Percentiles rank a stretch among this genome's conserved stretches.
Conservation (phyloP, 2,329 filamentous ascomycete genomes). For the Calonectria ilicicola region DNA sequence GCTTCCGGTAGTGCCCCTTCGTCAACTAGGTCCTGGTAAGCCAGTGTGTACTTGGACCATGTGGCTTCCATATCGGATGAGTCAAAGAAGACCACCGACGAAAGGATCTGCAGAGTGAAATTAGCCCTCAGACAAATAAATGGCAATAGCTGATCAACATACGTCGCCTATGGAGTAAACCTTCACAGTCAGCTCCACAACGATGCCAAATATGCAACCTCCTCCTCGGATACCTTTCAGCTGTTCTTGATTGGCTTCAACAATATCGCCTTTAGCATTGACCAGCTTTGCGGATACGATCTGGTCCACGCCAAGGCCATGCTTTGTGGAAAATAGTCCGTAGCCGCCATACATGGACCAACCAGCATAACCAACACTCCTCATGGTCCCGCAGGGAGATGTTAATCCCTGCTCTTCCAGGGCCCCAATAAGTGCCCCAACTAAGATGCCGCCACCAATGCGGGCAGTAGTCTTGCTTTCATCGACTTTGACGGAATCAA, state of each 20-base stretch:
- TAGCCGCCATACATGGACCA: conserved; percentile 28
- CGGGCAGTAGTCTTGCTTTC: background rate
- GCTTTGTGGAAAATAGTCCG: background rate
- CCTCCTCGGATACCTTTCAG: conserved; percentile 21
- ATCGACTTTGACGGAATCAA: background rate
- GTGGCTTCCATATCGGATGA: background rate
- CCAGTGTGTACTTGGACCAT: background rate
- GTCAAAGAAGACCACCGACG: background rate
- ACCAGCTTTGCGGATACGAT: conserved; percentile 18
- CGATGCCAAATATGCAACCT: conserved; percentile 14
- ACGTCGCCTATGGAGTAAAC: background rate
- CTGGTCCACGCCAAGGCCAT: conserved; percentile 23
- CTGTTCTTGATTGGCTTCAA: conserved; percentile 10
- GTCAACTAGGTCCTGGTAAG: background rate
- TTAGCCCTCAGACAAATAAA: background rate
- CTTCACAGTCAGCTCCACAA: conserved; percentile 16
- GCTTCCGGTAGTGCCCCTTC: background rate
- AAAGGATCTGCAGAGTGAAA: background rate
- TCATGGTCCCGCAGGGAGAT: conserved; percentile 14
- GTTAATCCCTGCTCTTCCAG: background rate
- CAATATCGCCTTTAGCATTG: background rate
- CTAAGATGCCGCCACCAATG: conserved; percentile 17
- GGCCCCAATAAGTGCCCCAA: fast-evolving
- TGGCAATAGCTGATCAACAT: background rate
- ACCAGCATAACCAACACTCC: conserved; percentile 24